Conservation (phyloP, 306 rosid species). For the Cucurbita argyrosperma region DNA sequence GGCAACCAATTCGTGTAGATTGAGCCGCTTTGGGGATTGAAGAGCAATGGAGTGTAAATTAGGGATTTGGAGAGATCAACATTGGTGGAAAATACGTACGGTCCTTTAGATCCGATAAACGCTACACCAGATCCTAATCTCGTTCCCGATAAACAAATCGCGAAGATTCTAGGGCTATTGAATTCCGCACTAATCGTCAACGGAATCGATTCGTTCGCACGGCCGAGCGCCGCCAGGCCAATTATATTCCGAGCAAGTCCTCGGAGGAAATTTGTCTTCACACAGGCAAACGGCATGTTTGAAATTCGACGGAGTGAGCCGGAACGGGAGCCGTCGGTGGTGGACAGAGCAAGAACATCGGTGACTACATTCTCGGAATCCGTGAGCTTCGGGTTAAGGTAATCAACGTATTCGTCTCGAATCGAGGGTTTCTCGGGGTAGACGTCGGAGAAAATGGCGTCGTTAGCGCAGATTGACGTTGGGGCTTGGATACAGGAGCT, state of each 20-base stretch:
- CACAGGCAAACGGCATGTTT: conserved; percentile 19
- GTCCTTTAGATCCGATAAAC: conserved; percentile 18
- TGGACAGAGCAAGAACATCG: conserved; percentile 25
- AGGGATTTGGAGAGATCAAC: conserved; percentile 27
- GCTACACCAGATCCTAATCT: conserved; percentile 10
- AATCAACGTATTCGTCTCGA: neutral
- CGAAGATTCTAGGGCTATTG: conserved; percentile 14
- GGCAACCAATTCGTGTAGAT: conserved; percentile 19
- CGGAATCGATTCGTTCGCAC: conserved; percentile 27
- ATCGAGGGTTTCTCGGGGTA: conserved; percentile 30
- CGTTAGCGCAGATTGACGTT: neutral
- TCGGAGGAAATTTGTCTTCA: conserved; percentile 12
- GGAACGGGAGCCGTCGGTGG: conserved; percentile 7
- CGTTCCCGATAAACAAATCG: conserved; percentile 26
- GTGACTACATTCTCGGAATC: conserved; percentile 9
- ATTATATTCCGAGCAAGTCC: conserved; percentile 14
- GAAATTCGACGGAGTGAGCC: conserved; percentile 9
- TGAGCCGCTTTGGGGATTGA: conserved; percentile 19
- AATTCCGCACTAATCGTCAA: conserved; percentile 11
- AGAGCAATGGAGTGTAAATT: conserved; percentile 22
- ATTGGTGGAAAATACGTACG: conserved; percentile 16
- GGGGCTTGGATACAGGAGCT: neutral
- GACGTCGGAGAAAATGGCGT: conserved; percentile 9
- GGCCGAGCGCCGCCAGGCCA: conserved; percentile 25
- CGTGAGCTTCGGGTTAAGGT: conserved; percentile 2